A percentile compares a stretch with the other conserved stretches of the same genome.
Evolutionary conservation across 371 early-diverging fungal genomes (phyloP).

Genomic region (Rhizomucor pusillus): DNA sequence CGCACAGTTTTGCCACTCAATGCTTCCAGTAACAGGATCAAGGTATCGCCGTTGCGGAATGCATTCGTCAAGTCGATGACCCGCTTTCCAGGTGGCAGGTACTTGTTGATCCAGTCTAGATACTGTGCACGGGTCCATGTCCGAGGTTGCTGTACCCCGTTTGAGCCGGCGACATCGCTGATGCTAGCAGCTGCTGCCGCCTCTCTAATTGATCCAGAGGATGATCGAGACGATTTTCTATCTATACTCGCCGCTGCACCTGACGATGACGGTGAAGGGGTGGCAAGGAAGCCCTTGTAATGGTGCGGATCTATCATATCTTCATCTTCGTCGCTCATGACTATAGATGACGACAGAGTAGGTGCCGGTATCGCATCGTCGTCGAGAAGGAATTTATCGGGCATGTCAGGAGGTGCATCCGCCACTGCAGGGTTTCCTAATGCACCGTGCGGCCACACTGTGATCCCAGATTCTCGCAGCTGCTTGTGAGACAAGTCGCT

Average conservation of each 20-base stretch:
- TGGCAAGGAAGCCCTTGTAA: too few relatives aligned
- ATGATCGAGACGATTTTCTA: conserved; percentile 6
- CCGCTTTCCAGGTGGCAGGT: conserved; percentile 31
- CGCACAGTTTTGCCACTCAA: conserved; percentile 51
- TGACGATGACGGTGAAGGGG: too few relatives aligned
- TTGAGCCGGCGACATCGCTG: too few relatives aligned
- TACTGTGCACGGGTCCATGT: conserved; percentile 46
- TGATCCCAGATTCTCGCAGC: conserved; percentile 14
- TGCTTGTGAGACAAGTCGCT: neutral
- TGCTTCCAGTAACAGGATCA: conserved; percentile 50
- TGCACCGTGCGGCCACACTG: conserved; percentile 6
- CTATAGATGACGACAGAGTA: conserved; percentile 4
- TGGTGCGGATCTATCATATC: conserved; percentile 31
- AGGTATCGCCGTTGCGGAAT: conserved; percentile 50
- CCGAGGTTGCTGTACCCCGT: neutral
- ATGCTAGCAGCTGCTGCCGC: neutral
- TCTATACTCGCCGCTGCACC: neutral
- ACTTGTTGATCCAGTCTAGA: conserved; percentile 57
- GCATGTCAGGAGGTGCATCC: conserved; percentile 5
- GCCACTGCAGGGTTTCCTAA: too few relatives aligned
- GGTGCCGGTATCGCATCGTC: conserved; percentile 8
- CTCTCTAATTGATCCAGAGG: conserved; percentile 1
- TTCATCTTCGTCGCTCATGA: conserved; percentile 21
- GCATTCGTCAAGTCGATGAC: conserved; percentile 47
- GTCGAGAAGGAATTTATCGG: conserved; percentile 11